Conservation (phyloP, 2,329 filamentous ascomycete genomes). For the Chrysoporthe puriensis region DNA sequence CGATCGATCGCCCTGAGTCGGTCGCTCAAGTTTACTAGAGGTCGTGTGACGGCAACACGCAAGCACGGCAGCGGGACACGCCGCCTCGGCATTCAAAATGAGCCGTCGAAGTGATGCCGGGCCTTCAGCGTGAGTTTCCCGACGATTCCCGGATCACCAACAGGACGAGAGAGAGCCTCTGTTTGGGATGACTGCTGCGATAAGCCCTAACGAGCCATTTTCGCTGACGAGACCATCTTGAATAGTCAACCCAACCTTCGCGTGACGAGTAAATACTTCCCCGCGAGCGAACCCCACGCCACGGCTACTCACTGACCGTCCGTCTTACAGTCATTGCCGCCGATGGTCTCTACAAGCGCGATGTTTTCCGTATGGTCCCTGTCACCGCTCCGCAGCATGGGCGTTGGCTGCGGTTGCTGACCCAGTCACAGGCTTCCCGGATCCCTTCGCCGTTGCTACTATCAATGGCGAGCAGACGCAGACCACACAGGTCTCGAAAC, state of each 20-base stretch:
- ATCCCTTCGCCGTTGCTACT: slow-evolving; percentile 96
- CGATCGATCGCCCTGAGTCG: slow-evolving; percentile 1
- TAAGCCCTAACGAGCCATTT: slow-evolving; percentile 9
- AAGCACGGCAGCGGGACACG: slow-evolving; percentile 29
- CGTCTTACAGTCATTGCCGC: slow-evolving; percentile 83
- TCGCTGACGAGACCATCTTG: slow-evolving; percentile 16
- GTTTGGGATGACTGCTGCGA: slow-evolving; percentile 17
- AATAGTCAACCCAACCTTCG: slow-evolving; percentile 81
- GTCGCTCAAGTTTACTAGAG: background rate
- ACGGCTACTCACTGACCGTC: slow-evolving; percentile 42
- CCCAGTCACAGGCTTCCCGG: slow-evolving; percentile 76
- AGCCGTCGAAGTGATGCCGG: slow-evolving; percentile 60
- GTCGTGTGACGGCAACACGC: slow-evolving; percentile 28
- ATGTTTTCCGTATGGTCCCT: slow-evolving; percentile 87
- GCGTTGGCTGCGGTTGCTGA: slow-evolving; percentile 36
- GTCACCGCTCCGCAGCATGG: background rate
- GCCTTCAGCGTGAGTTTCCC: slow-evolving; percentile 61
- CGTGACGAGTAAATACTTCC: slow-evolving; percentile 76
- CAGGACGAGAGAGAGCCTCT: no score
- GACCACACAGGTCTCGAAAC: slow-evolving; percentile 96
- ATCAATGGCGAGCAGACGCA: slow-evolving; percentile 97
- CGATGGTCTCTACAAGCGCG: slow-evolving; percentile 97
- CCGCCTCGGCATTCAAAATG: slow-evolving; percentile 45
- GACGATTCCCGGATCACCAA: slow-evolving; percentile 23
- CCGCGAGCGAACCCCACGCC: slow-evolving; percentile 32